phyloP scores from a whole-genome alignment of 2,329 filamentous ascomycete genomes.

The Colletotrichum coccodes region DNA sequence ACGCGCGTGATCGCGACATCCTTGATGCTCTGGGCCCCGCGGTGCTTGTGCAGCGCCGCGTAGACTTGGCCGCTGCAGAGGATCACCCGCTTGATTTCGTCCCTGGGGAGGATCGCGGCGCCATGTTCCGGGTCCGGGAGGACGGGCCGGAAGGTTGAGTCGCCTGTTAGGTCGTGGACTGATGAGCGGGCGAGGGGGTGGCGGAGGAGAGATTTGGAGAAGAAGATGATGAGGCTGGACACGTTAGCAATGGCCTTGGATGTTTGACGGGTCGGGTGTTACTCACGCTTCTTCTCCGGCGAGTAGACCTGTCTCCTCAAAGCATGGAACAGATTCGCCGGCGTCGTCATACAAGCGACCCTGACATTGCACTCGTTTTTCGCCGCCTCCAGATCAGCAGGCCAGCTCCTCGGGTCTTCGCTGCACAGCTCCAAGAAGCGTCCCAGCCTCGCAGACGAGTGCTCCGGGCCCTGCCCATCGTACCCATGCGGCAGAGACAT shows the following conservation, averaged over 20 bases:
- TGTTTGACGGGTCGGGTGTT: background rate
- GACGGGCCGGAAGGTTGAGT: conserved; percentile 96
- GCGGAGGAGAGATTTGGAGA: conserved; percentile 95
- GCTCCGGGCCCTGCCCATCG: conserved; percentile 97
- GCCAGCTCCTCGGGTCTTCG: conserved; percentile 87
- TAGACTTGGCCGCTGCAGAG: conserved; percentile 96
- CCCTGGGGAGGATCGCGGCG: conserved; percentile 76
- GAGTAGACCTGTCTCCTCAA: conserved; percentile 97
- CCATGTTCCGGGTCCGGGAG: conserved; percentile 91
- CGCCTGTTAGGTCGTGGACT: conserved; percentile 88
- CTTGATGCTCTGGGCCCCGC: conserved; percentile 23
- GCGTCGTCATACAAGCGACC: conserved; percentile 95
- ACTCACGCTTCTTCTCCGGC: conserved; percentile 97
- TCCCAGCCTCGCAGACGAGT: conserved; percentile 96
- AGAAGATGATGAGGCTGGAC: conserved; percentile 91
- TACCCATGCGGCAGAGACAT: conserved; percentile 98
- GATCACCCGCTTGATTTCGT: conserved; percentile 92
- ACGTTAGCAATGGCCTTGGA: conserved; percentile 33
- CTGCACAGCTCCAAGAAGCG: conserved; percentile 97
- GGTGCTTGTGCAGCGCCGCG: conserved; percentile 76
- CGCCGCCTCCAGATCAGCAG: conserved; percentile 90
- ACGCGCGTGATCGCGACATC: conserved; percentile 36
- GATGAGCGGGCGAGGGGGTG: conserved; percentile 90
- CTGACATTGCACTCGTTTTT: conserved; percentile 99
- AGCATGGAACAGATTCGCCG: conserved; percentile 95